phyloP scores from a whole-genome alignment of 2,329 filamentous ascomycete genomes.

The Penicillium sp. region DNA sequence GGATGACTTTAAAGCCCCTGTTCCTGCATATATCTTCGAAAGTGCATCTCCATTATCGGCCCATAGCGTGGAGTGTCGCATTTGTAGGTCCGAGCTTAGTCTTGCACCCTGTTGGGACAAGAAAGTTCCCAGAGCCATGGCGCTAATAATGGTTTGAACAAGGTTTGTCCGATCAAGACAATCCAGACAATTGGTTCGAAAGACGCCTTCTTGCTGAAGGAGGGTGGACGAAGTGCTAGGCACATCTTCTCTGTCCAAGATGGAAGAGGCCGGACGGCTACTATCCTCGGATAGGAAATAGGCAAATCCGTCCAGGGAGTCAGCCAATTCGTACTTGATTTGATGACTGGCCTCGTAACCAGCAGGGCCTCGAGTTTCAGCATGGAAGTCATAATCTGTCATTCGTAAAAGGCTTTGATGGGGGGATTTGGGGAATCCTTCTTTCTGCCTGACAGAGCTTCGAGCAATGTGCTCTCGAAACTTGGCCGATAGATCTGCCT shows the following conservation, averaged over 20 bases:
- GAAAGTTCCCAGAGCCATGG: conserved; percentile 88
- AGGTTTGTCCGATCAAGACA: conserved; percentile 95
- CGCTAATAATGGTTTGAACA: conserved; percentile 92
- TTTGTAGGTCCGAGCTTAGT: conserved; percentile 82
- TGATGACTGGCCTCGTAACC: conserved; percentile 90
- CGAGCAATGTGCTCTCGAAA: conserved; percentile 78
- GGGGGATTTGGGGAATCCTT: conserved; percentile 55
- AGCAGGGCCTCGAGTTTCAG: conserved; percentile 81
- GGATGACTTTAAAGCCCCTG: conserved; percentile 90
- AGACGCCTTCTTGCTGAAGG: conserved; percentile 91
- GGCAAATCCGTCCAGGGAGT: conserved; percentile 84
- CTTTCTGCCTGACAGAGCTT: conserved; percentile 67
- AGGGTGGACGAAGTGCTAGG: conserved; percentile 62
- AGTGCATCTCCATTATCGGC: conserved; percentile 95
- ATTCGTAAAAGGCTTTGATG: conserved; percentile 76
- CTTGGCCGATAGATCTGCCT: conserved; percentile 77
- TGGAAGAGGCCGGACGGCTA: conserved; percentile 50
- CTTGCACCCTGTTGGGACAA: conserved; percentile 71
- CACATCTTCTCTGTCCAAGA: conserved; percentile 48
- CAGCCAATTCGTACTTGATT: conserved; percentile 76
- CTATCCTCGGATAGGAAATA: conserved; percentile 83
- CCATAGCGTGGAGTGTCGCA: conserved; percentile 90
- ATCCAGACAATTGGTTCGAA: conserved; percentile 93
- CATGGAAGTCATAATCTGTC: conserved; percentile 96
- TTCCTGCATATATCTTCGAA: conserved; percentile 95